phyloP scores from a whole-genome alignment of 306 rosid genomes.

The Vigna unguiculata region DNA sequence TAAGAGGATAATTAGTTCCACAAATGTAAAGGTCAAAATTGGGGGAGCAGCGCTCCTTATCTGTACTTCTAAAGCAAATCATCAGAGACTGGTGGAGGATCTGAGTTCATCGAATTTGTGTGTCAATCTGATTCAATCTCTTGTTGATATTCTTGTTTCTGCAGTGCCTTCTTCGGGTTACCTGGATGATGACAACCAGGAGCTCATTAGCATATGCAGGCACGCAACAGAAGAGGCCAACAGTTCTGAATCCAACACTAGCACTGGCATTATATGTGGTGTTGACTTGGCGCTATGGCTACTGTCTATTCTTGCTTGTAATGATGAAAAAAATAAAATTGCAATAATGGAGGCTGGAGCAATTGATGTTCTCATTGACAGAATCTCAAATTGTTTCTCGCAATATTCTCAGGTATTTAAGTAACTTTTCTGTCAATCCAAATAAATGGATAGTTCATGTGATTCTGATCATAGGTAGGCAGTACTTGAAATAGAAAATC shows the following conservation, averaged over 20 bases:
- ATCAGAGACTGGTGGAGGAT: conserved; percentile 81
- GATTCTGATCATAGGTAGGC: conserved; percentile 36
- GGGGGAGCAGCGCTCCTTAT: conserved; percentile 93
- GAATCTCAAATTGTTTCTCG: conserved; percentile 76
- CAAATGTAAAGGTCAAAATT: conserved; percentile 69
- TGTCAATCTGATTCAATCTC: conserved; percentile 74
- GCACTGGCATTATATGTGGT: conserved; percentile 70
- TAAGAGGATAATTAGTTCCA: conserved; percentile 81
- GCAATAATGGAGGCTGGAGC: conserved; percentile 94
- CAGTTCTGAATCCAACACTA: conserved; percentile 54
- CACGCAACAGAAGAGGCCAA: conserved; percentile 58
- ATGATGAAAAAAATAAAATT: conserved; percentile 71
- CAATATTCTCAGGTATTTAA: conserved; percentile 84
- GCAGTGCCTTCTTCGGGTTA: conserved; percentile 55
- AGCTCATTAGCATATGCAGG: conserved; percentile 74
- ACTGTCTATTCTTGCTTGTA: conserved; percentile 86
- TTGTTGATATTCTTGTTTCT: conserved; percentile 71
- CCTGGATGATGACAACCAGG: conserved; percentile 55
- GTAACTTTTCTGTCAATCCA: conserved; percentile 25
- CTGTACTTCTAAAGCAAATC: conserved; percentile 84
- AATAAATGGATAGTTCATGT: conserved; percentile 24
- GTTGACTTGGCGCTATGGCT: conserved; percentile 88
- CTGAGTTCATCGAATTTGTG: conserved; percentile 67
- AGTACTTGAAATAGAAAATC: not conserved
- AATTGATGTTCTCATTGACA: conserved; percentile 82